These are phyloP conservation scores for Protomyces inundatus DNA, from an alignment of 1,139 yeast genomes.

Conservation along the genomic window DNA sequence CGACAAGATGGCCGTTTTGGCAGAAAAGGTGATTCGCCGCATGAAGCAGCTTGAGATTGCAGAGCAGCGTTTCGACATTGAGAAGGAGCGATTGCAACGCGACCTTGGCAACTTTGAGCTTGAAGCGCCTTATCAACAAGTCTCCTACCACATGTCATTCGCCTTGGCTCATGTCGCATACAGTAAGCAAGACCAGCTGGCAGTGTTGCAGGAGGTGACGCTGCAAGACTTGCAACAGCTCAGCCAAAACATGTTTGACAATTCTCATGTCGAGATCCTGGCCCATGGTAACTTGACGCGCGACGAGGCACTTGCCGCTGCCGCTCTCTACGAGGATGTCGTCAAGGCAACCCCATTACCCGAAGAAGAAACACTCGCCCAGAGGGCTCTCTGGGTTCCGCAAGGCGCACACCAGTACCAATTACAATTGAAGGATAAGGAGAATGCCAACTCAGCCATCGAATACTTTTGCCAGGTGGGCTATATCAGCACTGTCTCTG, in stretches of 20 bases:
- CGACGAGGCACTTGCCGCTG: constrained; percentile 52
- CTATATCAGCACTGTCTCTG: constrained; percentile 41
- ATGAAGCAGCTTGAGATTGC: constrained; percentile 52
- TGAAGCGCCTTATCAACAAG: constrained; percentile 65
- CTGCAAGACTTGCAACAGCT: constrained; percentile 51
- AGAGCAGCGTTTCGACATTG: constrained; percentile 54
- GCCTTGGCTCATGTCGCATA: constrained; percentile 68
- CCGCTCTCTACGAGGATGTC: constrained; percentile 42
- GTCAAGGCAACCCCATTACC: constrained; percentile 33
- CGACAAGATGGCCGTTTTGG: constrained; percentile 64
- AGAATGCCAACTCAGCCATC: constrained; percentile 78
- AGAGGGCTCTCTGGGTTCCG: constrained; percentile 16
- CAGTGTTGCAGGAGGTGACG: constrained; percentile 47
- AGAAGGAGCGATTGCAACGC: constrained; percentile 60
- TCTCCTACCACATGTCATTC: constrained; percentile 56
- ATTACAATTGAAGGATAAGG: constrained; percentile 53
- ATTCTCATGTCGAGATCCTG: constrained; percentile 60
- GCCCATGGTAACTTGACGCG: constrained; percentile 72
- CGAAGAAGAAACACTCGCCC: not conserved
- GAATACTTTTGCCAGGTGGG: constrained; percentile 73
- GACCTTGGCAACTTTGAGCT: constrained; percentile 66
- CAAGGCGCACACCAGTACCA: constrained; percentile 41
- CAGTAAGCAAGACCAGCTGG: constrained; percentile 56
- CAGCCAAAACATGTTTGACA: constrained; percentile 44
- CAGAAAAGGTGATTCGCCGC: constrained; percentile 55